These are phyloP conservation scores for Zymoseptoria passerinii DNA, from an alignment of 2,329 filamentous ascomycete genomes.

Conservation along the genomic window DNA sequence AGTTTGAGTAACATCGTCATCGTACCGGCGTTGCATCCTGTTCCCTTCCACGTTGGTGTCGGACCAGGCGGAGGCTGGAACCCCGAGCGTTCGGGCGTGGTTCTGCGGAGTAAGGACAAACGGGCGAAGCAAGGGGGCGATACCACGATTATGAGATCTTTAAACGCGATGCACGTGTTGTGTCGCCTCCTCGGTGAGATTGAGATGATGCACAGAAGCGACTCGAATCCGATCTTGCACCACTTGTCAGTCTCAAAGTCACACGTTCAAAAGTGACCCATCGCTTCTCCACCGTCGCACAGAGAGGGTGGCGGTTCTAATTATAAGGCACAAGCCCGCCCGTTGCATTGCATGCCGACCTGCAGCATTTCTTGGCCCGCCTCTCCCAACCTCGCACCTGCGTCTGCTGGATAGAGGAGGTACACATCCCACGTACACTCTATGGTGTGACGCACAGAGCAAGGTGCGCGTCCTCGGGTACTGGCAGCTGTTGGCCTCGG, in stretches of 20 bases:
- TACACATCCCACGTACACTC: neutral
- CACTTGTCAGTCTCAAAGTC: neutral
- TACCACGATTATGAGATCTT: neutral
- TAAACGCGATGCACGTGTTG: constrained; percentile 1
- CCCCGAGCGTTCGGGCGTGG: neutral
- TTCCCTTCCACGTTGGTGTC: neutral
- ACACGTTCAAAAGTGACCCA: neutral
- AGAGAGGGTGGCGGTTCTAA: neutral
- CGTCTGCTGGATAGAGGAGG: neutral
- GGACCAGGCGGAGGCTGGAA: neutral
- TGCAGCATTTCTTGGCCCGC: constrained; percentile 1
- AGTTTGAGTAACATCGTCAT: constrained; percentile 44
- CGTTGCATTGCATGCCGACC: neutral
- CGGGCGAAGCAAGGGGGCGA: neutral
- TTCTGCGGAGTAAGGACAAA: neutral
- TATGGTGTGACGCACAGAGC: constrained; percentile 8
- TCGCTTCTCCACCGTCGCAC: neutral
- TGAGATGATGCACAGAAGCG: neutral
- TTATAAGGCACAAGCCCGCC: neutral
- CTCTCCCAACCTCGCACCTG: constrained; percentile 6
- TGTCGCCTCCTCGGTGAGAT: neutral
- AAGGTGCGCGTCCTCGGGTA: constrained; percentile 10
- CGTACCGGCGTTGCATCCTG: neutral
- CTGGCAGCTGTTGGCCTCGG: constrained; percentile 6
- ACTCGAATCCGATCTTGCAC: neutral